Evolutionary conservation across 176 grass and related monocot genomes (phyloP), one percentile per base, ranked within the genome.

Genomic region (Aegilops umbellulata): DNA sequence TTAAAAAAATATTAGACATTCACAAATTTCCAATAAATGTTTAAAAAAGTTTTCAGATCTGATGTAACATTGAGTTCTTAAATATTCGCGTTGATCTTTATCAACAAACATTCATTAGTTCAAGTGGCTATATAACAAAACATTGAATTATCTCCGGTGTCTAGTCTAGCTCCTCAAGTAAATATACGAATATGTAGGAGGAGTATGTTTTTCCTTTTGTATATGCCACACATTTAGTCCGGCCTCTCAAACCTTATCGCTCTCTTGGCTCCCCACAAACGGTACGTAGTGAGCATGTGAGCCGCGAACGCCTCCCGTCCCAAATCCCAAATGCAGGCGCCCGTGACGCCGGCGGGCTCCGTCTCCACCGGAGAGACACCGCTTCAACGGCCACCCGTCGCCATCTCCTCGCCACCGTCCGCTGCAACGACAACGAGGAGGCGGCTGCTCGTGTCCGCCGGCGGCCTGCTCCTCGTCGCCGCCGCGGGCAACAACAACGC

Each of bases 201-300:
- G 4, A 5, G 13, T 42, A 15, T 36, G 64, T 17, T 69, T 69
- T 69, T 36, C 8, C 8, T 39, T 39, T 1, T 13, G 3, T 44
- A 8, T 7, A 41, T 46, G 76, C 36, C 27, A 60, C 80, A 17
- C 44, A 69, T 60, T 47, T 61, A 2, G 51, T 31, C 34, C 65
- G 26, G 25, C 84, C 80, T 80, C 77, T 71, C 47, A 76, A 85
- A 71, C 62, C 86, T 91, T 88, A 91, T 91, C 89, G 35, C 24
- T 53, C 17, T 62, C 7, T n/a, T 74, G 12, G 38, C 13, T 24
- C 25, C 4, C 63, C 3, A 0, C 3, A 1, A 23, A 55, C 1
- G 47, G 5, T 15, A 74, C 65, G 32, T 46, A 36, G 74, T 27
- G 68, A 61, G 84, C 72, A 77, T 82, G 78, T 86, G 71, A 90